phyloP scores from a whole-genome alignment of 331 rosid species.

The Spiraea crenata region DNA sequence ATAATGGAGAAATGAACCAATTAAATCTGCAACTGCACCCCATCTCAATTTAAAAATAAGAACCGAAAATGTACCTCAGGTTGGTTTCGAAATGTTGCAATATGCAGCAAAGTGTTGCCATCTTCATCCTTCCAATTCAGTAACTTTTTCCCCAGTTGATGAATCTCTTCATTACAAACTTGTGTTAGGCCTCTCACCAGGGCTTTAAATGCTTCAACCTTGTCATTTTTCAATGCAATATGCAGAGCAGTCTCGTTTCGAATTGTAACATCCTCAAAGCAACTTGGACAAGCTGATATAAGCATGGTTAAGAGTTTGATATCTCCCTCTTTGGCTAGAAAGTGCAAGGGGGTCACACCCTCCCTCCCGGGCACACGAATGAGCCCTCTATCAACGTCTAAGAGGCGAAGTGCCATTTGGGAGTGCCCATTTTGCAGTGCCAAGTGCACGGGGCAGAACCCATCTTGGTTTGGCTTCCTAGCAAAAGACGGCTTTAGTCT shows the following conservation, averaged over 20 bases:
- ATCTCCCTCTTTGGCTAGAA: constrained; percentile 16
- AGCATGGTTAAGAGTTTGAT: not conserved
- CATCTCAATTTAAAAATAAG: not conserved
- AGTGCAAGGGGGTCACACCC: constrained; percentile 43
- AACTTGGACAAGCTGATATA: constrained; percentile 28
- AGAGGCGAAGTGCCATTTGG: constrained; percentile 20
- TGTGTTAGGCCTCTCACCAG: constrained; percentile 19
- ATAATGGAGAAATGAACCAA: not conserved
- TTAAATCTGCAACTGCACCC: not conserved
- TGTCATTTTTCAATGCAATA: constrained; percentile 20
- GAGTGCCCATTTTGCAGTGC: constrained; percentile 31
- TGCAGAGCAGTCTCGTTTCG: constrained; percentile 35
- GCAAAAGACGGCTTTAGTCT: constrained; percentile 42
- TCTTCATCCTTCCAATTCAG: constrained; percentile 21
- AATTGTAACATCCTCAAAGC: constrained; percentile 28
- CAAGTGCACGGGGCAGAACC: constrained; percentile 36
- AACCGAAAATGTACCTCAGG: not conserved
- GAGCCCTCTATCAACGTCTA: constrained; percentile 25
- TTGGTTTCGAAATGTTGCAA: constrained; percentile 14
- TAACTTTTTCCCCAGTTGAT: not conserved
- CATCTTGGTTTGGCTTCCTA: constrained; percentile 34
- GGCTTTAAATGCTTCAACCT: constrained; percentile 8
- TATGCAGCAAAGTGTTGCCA: constrained; percentile 35
- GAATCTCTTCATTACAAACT: not conserved
- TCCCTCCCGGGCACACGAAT: constrained; percentile 36